Evolutionary conservation across 768 basidiomycete genomes (phyloP), one percentile per base, ranked within the genome.

Genomic region (Phallus indusiatus): DNA sequence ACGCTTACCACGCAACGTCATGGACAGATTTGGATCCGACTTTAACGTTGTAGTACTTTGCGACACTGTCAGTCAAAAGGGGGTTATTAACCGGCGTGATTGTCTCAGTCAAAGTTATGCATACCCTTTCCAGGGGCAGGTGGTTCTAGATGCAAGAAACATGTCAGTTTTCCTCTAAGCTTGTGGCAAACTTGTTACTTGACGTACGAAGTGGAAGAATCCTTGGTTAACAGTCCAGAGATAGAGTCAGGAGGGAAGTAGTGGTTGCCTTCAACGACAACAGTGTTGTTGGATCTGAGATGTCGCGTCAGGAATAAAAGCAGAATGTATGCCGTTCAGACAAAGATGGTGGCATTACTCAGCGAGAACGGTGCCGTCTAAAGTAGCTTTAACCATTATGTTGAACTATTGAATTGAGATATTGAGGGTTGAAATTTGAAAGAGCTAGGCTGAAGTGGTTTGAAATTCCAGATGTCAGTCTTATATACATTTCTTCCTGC

Each of bases 81-180:
- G 18, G 28, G 24, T 22, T 35, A 17, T n/a, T 18, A 17, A 28
- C 47, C 12, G n/a, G 4, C 42, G 50, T 17, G 54, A 54, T 20
- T 6, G 8, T 7, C 12, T 47, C 11, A 53, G 21, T 33, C 35
- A 3, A 28, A 8, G 20, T 34, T 50, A 53, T 47, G n/a, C 6
- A 46, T 17, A 85, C 86, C 86, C 87, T 70, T 90, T 90, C 86
- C 88, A 88, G 6, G 77, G 72, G 64, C 88, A 90, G 4, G 67
- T 61, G 16, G 80, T 74, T 56, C 84, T 85, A 55, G 3, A 42
- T 24, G 28, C 28, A 56, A 17, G 52, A 48, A 24, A 35, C 16
- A 49, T 20, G n/a, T 11, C 18, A 1, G 18, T 11, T 33, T 51
- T 1, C 12, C 7, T 53, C 37, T 35, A 20, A 34, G 34, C 22